These are phyloP conservation scores for Lentinula guzmanii DNA, from an alignment of 768 basidiomycete species.

Conservation along the genomic window DNA sequence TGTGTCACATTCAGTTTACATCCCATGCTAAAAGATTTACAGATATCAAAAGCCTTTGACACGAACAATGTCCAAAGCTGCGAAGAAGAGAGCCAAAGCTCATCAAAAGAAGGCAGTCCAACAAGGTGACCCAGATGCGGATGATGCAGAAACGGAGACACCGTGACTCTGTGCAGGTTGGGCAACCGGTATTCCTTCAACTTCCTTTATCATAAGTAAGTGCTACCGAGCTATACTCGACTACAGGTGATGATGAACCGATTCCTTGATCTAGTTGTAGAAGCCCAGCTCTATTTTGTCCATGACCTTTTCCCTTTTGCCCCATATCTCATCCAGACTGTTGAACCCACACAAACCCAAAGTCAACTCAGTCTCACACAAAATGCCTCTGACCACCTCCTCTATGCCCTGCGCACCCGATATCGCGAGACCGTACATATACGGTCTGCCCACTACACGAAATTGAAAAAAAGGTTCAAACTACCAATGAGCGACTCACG, in stretches of 20 bases:
- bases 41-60: conserved; percentile 53
- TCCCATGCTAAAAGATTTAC: not conserved
- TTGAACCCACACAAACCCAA: not conserved
- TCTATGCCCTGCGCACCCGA: conserved; percentile 43
- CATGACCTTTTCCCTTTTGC: not conserved
- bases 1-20: not conserved
- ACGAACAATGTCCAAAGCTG: conserved; percentile 52
- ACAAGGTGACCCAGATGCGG: not conserved
- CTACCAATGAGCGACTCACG: conserved; percentile 19
- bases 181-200: no score
- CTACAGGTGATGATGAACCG: not conserved
- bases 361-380: conserved; percentile 35
- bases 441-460: conserved; percentile 38
- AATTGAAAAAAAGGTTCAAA: conserved; percentile 29
- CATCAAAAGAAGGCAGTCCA: conserved; percentile 24
- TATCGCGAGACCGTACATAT: conserved; percentile 43
- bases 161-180: not conserved
- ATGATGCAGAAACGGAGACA: not conserved
- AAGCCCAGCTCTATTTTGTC: not conserved
- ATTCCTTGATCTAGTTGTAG: not conserved
- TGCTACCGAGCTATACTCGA: not conserved
- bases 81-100: conserved; percentile 49
- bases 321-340: not conserved
- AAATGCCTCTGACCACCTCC: conserved; percentile 36
- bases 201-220: not conserved